phyloP scores from a whole-genome alignment of 1,284 basidiomycete species.

The Cystobasidiaceae sp. region DNA sequence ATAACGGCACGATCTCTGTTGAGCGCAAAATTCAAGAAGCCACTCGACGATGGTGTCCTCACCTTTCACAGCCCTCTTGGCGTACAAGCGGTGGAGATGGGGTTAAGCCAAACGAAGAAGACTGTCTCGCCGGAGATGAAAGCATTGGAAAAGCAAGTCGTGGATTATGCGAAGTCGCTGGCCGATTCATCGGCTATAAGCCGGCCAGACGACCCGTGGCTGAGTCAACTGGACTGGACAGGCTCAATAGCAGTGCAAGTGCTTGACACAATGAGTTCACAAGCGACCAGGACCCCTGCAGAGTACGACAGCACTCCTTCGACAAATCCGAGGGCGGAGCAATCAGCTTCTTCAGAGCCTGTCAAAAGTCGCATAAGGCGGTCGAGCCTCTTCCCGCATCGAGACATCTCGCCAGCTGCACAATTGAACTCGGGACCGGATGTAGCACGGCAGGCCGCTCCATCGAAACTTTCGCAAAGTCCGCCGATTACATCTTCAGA shows the following conservation, averaged over 20 bases:
- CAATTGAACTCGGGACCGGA: too few relatives aligned
- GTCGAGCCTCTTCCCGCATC: too few relatives aligned
- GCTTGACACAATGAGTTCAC: too few relatives aligned
- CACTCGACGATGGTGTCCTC: background rate
- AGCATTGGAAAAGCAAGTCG: conserved; percentile 4
- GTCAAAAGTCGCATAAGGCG: too few relatives aligned
- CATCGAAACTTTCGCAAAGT: too few relatives aligned
- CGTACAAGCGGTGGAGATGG: background rate
- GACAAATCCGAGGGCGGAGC: too few relatives aligned
- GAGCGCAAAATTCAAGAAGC: background rate
- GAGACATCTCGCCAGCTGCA: too few relatives aligned
- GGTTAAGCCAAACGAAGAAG: background rate
- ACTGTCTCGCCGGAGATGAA: background rate
- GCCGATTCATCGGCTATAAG: background rate
- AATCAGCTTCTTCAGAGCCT: too few relatives aligned
- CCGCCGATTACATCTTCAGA: background rate
- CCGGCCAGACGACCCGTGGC: conserved; percentile 32
- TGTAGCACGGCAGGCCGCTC: too few relatives aligned
- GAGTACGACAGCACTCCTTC: too few relatives aligned
- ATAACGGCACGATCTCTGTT: conserved; percentile 33
- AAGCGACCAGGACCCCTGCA: too few relatives aligned
- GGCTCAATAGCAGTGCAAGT: too few relatives aligned
- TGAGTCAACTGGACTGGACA: conserved; percentile 42
- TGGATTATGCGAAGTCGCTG: conserved; percentile 31
- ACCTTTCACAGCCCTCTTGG: background rate